These are phyloP conservation scores for Mycena indigotica DNA, from an alignment of 768 basidiomycete species.

Conservation along the genomic window DNA sequence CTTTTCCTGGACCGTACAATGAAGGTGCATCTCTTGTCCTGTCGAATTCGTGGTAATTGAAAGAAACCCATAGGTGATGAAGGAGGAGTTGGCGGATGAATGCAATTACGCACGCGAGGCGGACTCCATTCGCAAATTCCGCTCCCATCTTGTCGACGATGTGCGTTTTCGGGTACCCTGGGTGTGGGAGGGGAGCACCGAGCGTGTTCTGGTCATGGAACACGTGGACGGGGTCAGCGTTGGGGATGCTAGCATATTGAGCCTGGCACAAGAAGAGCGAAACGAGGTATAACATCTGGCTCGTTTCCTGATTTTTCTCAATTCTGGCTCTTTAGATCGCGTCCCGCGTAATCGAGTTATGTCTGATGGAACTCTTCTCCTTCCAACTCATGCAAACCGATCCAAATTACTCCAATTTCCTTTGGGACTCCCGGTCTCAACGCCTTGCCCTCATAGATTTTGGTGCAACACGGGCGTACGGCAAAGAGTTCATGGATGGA, in stretches of 20 bases:
- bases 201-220: constrained; percentile 89
- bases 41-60: background rate
- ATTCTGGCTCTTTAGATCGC: constrained; percentile 65
- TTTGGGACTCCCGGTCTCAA: constrained; percentile 73
- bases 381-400: constrained; percentile 98
- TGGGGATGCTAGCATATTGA: constrained; percentile 58
- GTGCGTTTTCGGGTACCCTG: constrained; percentile 80
- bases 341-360: constrained; percentile 76
- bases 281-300: constrained; percentile 60
- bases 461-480: constrained; percentile 89
- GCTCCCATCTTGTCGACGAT: constrained; percentile 57
- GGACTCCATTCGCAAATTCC: constrained; percentile 63
- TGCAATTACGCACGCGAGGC: constrained; percentile 91
- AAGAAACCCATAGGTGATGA: constrained; percentile 66
- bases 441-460: constrained; percentile 93
- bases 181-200: constrained; percentile 81
- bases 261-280: constrained; percentile 64
- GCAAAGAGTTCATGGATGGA: constrained; percentile 80
- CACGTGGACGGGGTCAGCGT: constrained; percentile 78
- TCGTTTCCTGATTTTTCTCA: background rate
- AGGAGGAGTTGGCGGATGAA: constrained; percentile 87
- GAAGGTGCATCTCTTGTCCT: constrained; percentile 43
- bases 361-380: constrained; percentile 85
- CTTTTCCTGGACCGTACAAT: constrained; percentile 89
- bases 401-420: constrained; percentile 97